phyloP scores from a whole-genome alignment of 192 early-diverging fungal genomes.

The Podochytrium sp. region DNA sequence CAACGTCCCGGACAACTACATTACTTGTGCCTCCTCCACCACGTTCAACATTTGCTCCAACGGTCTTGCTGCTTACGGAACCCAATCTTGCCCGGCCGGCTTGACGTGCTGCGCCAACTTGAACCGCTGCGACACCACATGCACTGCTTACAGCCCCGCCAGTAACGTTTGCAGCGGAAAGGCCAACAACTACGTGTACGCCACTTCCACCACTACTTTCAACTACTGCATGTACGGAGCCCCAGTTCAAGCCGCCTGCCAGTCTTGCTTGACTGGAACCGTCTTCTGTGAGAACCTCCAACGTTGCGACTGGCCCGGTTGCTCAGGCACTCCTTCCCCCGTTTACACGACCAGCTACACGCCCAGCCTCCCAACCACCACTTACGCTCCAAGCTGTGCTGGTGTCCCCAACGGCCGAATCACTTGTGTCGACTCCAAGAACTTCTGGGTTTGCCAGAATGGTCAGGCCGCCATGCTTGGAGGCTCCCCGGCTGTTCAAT shows the following conservation, averaged over 20 bases:
- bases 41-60: slow-evolving; percentile 20
- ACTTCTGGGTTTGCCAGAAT: slow-evolving; percentile 1
- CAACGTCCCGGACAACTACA: not conserved
- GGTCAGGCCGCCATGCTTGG: not conserved
- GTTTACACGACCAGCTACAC: not conserved
- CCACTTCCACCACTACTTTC: not conserved
- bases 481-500: not conserved
- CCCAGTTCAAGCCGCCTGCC: not conserved
- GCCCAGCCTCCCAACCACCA: not conserved
- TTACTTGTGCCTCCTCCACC: not conserved
- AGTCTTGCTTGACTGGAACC: not conserved
- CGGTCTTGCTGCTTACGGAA: not conserved
- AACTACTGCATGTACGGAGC: slow-evolving; percentile 11
- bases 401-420: not conserved
- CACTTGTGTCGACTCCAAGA: slow-evolving; percentile 4
- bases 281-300: slow-evolving; percentile 27
- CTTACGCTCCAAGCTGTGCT: slow-evolving; percentile 2
- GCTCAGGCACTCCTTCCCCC: not conserved
- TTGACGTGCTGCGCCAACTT: slow-evolving; percentile 9
- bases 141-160: not conserved
- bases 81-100: not conserved
- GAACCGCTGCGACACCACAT: not conserved
- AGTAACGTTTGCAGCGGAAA: not conserved
- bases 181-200: slow-evolving; percentile 4
- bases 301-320: not conserved